Percentiles rank a stretch among this genome's conserved stretches.
These are phyloP conservation scores for Aspergillus neotritici DNA, from an alignment of 2,329 filamentous ascomycete species.

Conservation along the genomic window DNA sequence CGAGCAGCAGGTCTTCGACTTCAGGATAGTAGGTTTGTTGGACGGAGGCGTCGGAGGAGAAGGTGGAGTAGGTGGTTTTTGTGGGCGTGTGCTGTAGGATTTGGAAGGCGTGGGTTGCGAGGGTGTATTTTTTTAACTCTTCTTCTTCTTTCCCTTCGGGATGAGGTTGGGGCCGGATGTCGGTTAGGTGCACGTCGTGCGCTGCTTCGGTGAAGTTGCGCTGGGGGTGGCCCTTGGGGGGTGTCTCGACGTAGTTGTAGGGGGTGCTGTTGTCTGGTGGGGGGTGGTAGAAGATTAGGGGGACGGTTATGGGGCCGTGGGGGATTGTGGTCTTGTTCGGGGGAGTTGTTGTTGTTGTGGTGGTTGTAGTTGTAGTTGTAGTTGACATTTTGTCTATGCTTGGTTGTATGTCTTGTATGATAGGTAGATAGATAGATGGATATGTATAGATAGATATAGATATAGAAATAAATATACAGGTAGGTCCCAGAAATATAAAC, in stretches of 20 bases:
- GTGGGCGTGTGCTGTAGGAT: conserved; percentile 55
- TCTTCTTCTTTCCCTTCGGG: no score
- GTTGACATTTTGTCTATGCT: background rate
- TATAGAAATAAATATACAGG: no score
- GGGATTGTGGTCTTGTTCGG: conserved; percentile 42
- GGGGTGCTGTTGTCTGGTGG: conserved; percentile 57
- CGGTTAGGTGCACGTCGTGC: conserved; percentile 57
- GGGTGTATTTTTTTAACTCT: conserved; percentile 44
- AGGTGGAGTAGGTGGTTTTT: conserved; percentile 48
- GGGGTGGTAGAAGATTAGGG: conserved; percentile 60
- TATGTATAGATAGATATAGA: no score
- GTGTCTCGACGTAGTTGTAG: conserved; percentile 62
- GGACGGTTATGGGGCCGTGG: conserved; percentile 57
- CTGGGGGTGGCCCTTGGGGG: conserved; percentile 55
- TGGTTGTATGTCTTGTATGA: no score
- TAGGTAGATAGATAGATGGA: no score
- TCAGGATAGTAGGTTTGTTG: conserved; percentile 75
- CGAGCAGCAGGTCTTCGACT: conserved; percentile 65
- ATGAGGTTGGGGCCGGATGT: conserved; percentile 65
- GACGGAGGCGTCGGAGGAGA: conserved; percentile 66
- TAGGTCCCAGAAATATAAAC: no score
- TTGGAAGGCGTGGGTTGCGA: conserved; percentile 72
- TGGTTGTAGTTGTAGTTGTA: conserved; percentile 4
- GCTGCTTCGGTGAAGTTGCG: conserved; percentile 56
- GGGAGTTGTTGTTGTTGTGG: no score